Conservation (phyloP, 495 filamentous ascomycete genomes). For the Articulospora tetracladia region DNA sequence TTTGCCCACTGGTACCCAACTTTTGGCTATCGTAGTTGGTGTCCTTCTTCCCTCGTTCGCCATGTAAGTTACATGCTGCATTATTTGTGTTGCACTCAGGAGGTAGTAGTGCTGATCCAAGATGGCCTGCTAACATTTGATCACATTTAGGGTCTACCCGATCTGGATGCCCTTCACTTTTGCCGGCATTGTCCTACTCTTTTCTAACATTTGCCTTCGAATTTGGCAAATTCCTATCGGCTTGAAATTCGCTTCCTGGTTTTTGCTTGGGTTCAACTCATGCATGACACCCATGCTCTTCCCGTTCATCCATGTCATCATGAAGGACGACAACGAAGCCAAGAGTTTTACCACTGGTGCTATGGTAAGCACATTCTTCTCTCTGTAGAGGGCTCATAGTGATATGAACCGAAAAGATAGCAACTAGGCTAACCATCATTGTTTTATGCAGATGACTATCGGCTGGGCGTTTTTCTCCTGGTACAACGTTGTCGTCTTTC, state of each 20-base stretch:
- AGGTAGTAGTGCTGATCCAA: background rate
- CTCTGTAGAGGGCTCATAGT: background rate
- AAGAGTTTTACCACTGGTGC: constrained; percentile 42
- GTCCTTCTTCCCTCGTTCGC: constrained; percentile 1
- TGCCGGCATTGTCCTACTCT: background rate
- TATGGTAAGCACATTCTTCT: constrained; percentile 35
- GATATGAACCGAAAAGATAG: background rate
- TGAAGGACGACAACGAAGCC: constrained; percentile 23
- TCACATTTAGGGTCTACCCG: background rate
- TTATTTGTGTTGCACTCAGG: background rate
- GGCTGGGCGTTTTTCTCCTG: background rate
- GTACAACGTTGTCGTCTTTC: background rate
- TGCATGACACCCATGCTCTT: constrained; percentile 7
- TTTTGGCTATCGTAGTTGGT: background rate
- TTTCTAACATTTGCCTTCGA: constrained; percentile 28
- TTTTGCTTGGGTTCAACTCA: constrained; percentile 37
- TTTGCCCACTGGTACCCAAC: background rate
- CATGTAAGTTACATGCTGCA: background rate
- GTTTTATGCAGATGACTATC: background rate
- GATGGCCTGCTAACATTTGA: background rate
- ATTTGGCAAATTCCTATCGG: constrained; percentile 37
- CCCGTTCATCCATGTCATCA: constrained; percentile 5
- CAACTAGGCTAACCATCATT: background rate
- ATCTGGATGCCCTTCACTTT: constrained; percentile 5
- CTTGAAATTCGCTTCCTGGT: constrained; percentile 40